Evolutionary conservation across 1,284 basidiomycete genomes (phyloP).

Genomic region (Cerioporus squamosus): DNA sequence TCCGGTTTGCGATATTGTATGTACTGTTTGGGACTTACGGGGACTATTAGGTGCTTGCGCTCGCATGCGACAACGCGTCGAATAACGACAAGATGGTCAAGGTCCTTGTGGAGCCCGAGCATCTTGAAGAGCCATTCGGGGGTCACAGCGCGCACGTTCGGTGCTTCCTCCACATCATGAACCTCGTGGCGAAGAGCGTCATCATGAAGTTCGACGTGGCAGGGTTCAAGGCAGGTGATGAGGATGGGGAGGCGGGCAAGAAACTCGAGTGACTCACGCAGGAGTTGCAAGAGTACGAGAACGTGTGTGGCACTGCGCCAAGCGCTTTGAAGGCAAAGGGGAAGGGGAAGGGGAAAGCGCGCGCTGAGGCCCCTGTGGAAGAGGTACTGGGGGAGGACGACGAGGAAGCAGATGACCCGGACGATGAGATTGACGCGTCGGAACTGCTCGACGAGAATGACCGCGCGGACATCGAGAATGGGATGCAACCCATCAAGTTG

Average conservation of each 20-base stretch:
- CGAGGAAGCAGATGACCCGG: background rate
- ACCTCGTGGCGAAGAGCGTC: constrained; percentile 33
- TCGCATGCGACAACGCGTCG: background rate
- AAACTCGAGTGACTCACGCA: background rate
- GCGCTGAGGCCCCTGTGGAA: background rate
- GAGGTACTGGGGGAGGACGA: background rate
- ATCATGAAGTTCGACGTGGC: constrained; percentile 19
- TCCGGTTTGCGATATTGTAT: no score
- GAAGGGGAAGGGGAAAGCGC: background rate
- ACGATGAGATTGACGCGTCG: constrained; percentile 10
- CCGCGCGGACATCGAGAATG: constrained; percentile 1
- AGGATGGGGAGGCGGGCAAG: background rate
- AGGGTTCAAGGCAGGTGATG: background rate
- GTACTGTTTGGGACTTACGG: no score
- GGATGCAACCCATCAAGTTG: constrained; percentile 16
- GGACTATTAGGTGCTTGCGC: background rate
- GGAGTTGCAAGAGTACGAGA: background rate
- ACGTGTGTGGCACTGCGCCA: no score
- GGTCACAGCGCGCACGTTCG: constrained; percentile 24
- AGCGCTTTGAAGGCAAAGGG: no score
- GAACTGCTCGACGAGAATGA: constrained; percentile 9
- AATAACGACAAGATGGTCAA: background rate
- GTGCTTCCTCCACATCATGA: constrained; percentile 37
- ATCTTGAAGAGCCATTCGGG: constrained; percentile 15
- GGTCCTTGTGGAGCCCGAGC: background rate